Percentiles rank a stretch among this genome's conserved stretches.
phyloP scores from a whole-genome alignment of 108 stramenopile species.

The Nitzschia palea region DNA sequence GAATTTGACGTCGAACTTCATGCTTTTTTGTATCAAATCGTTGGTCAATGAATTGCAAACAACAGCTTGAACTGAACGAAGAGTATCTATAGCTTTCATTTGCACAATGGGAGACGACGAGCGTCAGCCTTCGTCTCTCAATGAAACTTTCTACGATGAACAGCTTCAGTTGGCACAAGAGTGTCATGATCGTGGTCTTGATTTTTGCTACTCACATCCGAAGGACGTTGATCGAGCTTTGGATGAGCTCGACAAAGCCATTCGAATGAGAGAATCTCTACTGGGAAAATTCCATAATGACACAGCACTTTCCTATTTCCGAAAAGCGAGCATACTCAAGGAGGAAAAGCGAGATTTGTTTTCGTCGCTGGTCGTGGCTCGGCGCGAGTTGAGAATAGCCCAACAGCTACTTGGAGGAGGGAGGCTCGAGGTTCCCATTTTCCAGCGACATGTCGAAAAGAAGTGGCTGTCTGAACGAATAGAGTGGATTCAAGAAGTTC shows the following conservation, averaged over 20 bases:
- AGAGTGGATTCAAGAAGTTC: constrained; percentile 13
- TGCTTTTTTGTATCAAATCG: too few species aligned
- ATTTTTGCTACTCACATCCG: constrained; percentile 6
- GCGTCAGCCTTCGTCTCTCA: background rate
- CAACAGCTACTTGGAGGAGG: constrained; percentile 1
- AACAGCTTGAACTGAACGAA: too few species aligned
- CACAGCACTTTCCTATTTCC: constrained; percentile 20
- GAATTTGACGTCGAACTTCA: too few species aligned
- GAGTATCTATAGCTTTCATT: too few species aligned
- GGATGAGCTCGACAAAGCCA: constrained; percentile 4
- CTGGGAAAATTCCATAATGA: constrained; percentile 22
- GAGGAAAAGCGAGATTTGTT: constrained; percentile 13
- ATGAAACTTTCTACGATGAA: background rate
- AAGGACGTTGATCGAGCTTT: constrained; percentile 2
- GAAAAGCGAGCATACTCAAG: constrained; percentile 4
- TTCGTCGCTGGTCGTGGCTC: constrained; percentile 4
- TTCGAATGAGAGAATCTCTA: constrained; percentile 13
- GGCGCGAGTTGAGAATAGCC: constrained; percentile 14
- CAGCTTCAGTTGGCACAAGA: constrained; percentile 9
- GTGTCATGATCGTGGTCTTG: constrained; percentile 19
- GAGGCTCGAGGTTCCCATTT: background rate
- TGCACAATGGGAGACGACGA: background rate
- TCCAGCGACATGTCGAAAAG: background rate
- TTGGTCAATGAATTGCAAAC: too few species aligned
- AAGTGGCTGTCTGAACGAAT: constrained; percentile 18